Percentiles rank a stretch among this genome's conserved stretches.
Conservation (phyloP, 2,329 filamentous ascomycete species). For the Alternaria novae-zelandiae region DNA sequence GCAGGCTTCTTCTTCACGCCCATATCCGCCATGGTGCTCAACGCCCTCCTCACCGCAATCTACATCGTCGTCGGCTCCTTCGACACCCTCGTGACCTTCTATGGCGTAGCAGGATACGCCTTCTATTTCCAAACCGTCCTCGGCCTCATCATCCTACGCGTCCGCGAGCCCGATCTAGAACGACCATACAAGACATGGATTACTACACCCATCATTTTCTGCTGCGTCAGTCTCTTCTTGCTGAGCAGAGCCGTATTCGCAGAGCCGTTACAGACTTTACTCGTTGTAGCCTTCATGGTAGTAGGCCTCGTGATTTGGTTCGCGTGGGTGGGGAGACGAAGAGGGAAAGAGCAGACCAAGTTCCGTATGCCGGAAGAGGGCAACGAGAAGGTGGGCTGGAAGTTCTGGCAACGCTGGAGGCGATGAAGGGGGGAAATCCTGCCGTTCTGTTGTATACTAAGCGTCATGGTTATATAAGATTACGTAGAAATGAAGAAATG, state of each 20-base stretch:
- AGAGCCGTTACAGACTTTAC: slow-evolving; percentile 85
- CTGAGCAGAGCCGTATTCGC: slow-evolving; percentile 88
- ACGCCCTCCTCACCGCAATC: slow-evolving; percentile 71
- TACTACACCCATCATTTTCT: slow-evolving; percentile 95
- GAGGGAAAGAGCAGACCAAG: slow-evolving; percentile 33
- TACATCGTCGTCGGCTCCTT: slow-evolving; percentile 93
- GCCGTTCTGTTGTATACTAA: background rate
- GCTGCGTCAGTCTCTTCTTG: slow-evolving; percentile 93
- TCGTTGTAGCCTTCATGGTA: slow-evolving; percentile 84
- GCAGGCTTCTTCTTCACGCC: slow-evolving; percentile 89
- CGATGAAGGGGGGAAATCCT: slow-evolving; percentile 1
- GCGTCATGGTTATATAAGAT: background rate
- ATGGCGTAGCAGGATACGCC: slow-evolving; percentile 94
- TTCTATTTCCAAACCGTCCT: slow-evolving; percentile 98
- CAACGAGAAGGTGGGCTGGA: slow-evolving; percentile 48
- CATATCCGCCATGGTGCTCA: slow-evolving; percentile 88
- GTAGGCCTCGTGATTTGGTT: slow-evolving; percentile 88
- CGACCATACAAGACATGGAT: slow-evolving; percentile 97
- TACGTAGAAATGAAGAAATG: slow-evolving; percentile 4
- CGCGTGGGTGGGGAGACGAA: slow-evolving; percentile 73
- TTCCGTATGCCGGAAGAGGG: slow-evolving; percentile 28
- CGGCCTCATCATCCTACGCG: slow-evolving; percentile 86
- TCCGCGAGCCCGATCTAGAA: slow-evolving; percentile 85
- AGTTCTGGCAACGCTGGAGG: slow-evolving; percentile 55
- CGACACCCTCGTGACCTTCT: slow-evolving; percentile 90